A percentile compares a stretch with the other conserved stretches of the same genome.
Conservation (phyloP, 2,329 filamentous ascomycete species). For the Xylaria digitata region DNA sequence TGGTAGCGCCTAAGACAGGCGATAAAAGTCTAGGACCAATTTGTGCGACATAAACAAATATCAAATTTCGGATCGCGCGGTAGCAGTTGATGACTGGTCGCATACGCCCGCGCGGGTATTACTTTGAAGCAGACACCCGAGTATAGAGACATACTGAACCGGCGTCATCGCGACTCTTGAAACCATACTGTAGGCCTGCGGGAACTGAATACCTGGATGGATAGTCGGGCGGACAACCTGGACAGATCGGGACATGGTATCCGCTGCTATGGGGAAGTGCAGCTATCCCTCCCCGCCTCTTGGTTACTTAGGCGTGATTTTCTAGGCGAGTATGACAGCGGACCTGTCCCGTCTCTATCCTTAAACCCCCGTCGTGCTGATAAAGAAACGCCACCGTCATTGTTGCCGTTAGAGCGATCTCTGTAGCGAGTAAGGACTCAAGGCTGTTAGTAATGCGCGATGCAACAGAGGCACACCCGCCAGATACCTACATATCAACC, state of each 20-base stretch:
- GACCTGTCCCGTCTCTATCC: conserved; percentile 5
- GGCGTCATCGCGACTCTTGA: conserved; percentile 12
- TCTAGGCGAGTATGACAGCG: conserved; percentile 12
- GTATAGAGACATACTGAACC: conserved; percentile 9
- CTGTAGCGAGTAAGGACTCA: conserved; percentile 4
- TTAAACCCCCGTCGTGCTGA: conserved; percentile 8
- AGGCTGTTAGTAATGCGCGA: conserved; percentile 11
- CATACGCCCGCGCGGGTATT: conserved; percentile 29
- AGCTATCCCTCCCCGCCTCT: conserved; percentile 7
- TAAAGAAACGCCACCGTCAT: conserved; percentile 11
- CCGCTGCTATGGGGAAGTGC: conserved; percentile 8
- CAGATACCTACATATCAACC: conserved; percentile 26
- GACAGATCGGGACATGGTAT: conserved; percentile 20
- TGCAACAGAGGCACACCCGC: conserved; percentile 1
- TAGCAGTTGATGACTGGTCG: neutral
- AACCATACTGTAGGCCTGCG: conserved; percentile 2
- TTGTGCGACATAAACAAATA: neutral
- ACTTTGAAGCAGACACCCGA: conserved; percentile 11
- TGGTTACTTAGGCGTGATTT: neutral
- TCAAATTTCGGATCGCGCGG: conserved; percentile 7
- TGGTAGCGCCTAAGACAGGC: neutral
- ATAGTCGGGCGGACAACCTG: conserved; percentile 21
- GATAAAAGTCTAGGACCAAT: neutral
- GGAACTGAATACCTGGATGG: conserved; percentile 7
- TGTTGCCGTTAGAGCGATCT: neutral